These are phyloP conservation scores for Penicillium pancosmium DNA, from an alignment of 495 filamentous ascomycete species.

Conservation along the genomic window DNA sequence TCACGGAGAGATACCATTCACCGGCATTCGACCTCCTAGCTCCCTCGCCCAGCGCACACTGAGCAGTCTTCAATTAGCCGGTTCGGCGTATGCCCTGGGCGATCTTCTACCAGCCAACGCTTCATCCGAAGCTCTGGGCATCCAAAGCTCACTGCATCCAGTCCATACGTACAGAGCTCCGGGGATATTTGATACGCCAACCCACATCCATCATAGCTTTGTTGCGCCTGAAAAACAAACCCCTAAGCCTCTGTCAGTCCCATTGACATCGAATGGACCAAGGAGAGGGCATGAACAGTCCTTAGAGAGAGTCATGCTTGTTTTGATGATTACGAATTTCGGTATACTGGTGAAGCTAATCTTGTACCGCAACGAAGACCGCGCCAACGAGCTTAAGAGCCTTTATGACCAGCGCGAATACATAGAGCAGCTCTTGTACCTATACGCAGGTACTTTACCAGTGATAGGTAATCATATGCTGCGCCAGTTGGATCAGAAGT, in stretches of 20 bases:
- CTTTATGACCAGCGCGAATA: background rate
- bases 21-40: constrained; percentile 11
- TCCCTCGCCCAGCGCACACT: constrained; percentile 18
- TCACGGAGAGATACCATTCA: constrained; percentile 19
- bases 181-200: background rate
- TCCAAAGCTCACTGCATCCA: background rate
- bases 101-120: background rate
- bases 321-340: background rate
- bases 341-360: background rate
- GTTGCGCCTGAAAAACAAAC: background rate
- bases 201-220: background rate
- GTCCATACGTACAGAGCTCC: background rate
- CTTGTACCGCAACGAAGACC: background rate
- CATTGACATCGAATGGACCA: background rate
- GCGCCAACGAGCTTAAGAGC: background rate
- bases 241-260: background rate
- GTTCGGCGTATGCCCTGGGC: constrained; percentile 7
- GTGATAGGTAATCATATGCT: background rate
- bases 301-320: background rate
- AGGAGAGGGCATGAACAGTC: background rate
- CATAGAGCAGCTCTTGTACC: background rate
- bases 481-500: background rate
- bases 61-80: constrained; percentile 18
- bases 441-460: background rate
- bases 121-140: background rate